Percentiles rank a stretch among this genome's conserved stretches.
Evolutionary conservation across 441 rosid genomes (phyloP).

Genomic region (Corymbia calophylla): DNA sequence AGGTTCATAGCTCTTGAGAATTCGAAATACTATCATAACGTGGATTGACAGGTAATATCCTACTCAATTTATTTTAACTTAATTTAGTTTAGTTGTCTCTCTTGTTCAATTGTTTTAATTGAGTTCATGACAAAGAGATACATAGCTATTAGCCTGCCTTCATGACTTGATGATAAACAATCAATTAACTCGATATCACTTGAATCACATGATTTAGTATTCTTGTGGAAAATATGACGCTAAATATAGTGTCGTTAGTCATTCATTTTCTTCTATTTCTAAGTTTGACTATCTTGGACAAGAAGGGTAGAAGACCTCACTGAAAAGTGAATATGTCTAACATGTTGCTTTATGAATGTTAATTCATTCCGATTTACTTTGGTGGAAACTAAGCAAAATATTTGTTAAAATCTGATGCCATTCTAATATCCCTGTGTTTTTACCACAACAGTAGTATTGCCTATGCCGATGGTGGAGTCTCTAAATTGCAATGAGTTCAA

Average conservation of each 20-base stretch:
- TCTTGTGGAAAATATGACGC: not conserved
- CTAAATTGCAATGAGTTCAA: not conserved
- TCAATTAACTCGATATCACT: not conserved
- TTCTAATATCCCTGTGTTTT: too few relatives aligned
- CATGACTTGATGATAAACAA: not conserved
- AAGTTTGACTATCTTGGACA: not conserved
- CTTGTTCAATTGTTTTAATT: not conserved
- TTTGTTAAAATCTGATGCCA: not conserved
- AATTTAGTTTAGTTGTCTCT: not conserved
- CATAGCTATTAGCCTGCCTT: not conserved
- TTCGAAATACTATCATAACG: not conserved
- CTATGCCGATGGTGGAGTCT: not conserved
- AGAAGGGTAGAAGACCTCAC: not conserved
- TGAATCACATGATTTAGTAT: not conserved
- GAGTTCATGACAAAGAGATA: not conserved
- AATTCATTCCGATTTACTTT: not conserved
- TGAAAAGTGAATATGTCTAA: not conserved
- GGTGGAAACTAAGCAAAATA: not conserved
- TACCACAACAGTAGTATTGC: not conserved
- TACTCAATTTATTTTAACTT: not conserved
- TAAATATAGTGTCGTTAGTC: not conserved
- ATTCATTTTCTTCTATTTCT: not conserved
- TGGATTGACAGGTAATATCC: not conserved
- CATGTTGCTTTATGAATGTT: not conserved
- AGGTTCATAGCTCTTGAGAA: not conserved